Percentiles rank a stretch among this genome's conserved stretches.
These are phyloP conservation scores for Suillus clintonianus DNA, from an alignment of 768 basidiomycete genomes.

Conservation along the genomic window DNA sequence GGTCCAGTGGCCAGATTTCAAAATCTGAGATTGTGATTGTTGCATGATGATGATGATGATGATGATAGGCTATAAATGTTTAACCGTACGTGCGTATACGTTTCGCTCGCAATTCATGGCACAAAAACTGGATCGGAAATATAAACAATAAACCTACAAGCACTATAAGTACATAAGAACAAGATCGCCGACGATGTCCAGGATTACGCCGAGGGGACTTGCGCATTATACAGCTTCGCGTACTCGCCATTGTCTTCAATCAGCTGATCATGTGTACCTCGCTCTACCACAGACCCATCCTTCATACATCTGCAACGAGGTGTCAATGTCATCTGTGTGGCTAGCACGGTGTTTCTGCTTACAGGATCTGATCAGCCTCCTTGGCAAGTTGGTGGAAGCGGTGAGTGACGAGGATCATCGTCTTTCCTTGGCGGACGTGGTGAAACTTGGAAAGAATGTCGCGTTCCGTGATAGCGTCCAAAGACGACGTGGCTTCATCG, in stretches of 20 bases:
- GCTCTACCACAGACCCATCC: slow-evolving; percentile 31
- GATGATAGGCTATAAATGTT: background rate
- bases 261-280: slow-evolving; percentile 31
- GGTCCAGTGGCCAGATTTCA: background rate
- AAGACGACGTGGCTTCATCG: slow-evolving; percentile 60
- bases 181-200: background rate
- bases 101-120: background rate
- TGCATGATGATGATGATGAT: background rate
- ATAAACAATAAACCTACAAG: background rate
- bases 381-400: slow-evolving; percentile 51
- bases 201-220: background rate
- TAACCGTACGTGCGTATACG: background rate
- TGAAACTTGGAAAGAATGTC: slow-evolving; percentile 45
- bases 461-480: slow-evolving; percentile 57
- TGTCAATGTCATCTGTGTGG: slow-evolving; percentile 1
- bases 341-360: slow-evolving; percentile 18
- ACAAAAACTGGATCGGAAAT: background rate
- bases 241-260: slow-evolving; percentile 26
- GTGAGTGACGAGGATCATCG: slow-evolving; percentile 58
- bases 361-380: slow-evolving; percentile 56
- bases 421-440: slow-evolving; percentile 44
- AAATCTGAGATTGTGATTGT: background rate
- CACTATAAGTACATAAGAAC: background rate
- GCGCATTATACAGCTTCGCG: slow-evolving; percentile 28
- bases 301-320: slow-evolving; percentile 30